Percentiles rank a stretch among this genome's conserved stretches.
These are phyloP conservation scores for Aspergillus fischeri DNA, from an alignment of 2,329 filamentous ascomycete genomes.

Conservation along the genomic window DNA sequence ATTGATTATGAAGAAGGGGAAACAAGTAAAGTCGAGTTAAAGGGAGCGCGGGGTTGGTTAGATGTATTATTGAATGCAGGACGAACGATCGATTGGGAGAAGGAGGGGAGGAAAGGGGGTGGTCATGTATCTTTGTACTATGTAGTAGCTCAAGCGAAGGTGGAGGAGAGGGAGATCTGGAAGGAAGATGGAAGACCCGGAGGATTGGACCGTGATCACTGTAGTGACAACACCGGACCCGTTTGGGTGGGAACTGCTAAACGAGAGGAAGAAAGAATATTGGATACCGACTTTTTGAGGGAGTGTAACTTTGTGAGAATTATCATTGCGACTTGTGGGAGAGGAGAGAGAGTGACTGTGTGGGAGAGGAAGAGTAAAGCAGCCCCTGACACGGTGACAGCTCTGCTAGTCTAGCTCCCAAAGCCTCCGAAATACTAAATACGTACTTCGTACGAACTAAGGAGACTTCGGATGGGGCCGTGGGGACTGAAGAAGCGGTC, in stretches of 20 bases:
- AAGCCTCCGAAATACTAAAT: not conserved
- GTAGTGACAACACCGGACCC: slow-evolving; percentile 36
- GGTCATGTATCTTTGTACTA: slow-evolving; percentile 22
- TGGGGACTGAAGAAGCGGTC: slow-evolving; percentile 27
- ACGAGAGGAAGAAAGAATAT: slow-evolving; percentile 18
- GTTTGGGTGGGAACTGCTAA: slow-evolving; percentile 30
- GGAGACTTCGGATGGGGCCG: slow-evolving; percentile 22
- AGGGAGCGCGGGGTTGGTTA: slow-evolving; percentile 4
- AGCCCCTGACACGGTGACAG: slow-evolving; percentile 38
- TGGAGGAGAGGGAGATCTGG: slow-evolving; percentile 26
- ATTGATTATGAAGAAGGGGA: slow-evolving; percentile 23
- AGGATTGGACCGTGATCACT: slow-evolving; percentile 26
- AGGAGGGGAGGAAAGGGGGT: slow-evolving; percentile 21
- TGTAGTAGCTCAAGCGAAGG: slow-evolving; percentile 19
- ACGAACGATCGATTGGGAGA: slow-evolving; percentile 15
- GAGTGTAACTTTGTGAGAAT: not conserved
- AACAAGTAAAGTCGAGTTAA: slow-evolving; percentile 21
- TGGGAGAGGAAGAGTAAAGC: slow-evolving; percentile 18
- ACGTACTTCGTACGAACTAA: slow-evolving; percentile 8
- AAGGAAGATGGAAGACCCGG: slow-evolving; percentile 27
- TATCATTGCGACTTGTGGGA: not conserved
- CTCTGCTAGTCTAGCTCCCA: slow-evolving; percentile 22
- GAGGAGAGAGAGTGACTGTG: slow-evolving; percentile 1
- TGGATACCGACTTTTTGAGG: slow-evolving; percentile 10
- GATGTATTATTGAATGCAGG: slow-evolving; percentile 5